Conservation (phyloP, 192 early-diverging fungal genomes). For the Kickxella alabastrina region DNA sequence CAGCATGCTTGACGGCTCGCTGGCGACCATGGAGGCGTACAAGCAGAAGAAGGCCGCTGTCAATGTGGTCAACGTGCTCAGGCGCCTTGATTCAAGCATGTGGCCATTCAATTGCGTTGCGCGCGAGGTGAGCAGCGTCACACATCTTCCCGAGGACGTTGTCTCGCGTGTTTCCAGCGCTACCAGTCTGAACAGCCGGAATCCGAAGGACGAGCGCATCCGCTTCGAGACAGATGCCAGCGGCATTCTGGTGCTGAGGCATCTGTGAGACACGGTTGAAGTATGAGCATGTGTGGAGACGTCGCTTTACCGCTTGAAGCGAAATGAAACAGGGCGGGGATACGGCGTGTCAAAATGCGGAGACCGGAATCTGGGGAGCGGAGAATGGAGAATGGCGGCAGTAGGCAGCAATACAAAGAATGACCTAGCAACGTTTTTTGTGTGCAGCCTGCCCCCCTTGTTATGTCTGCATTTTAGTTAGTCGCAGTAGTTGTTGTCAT, state of each 20-base stretch:
- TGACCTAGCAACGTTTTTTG: background rate
- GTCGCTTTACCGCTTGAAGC: background rate
- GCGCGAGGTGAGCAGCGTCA: conserved; percentile 24
- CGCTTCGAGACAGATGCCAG: conserved; percentile 21
- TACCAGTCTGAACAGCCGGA: conserved; percentile 8
- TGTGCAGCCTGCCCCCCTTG: too few species aligned
- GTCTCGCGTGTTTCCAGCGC: conserved; percentile 31
- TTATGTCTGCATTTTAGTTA: too few species aligned
- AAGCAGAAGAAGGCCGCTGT: conserved; percentile 39
- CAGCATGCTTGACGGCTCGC: conserved; percentile 25
- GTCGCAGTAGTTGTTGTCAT: too few species aligned
- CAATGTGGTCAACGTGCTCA: conserved; percentile 16
- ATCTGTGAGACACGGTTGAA: conserved; percentile 1
- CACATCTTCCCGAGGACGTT: conserved; percentile 25
- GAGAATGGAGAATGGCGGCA: conserved; percentile 5
- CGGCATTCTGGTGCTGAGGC: conserved; percentile 20
- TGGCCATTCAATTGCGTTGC: conserved; percentile 16
- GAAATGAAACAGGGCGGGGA: background rate
- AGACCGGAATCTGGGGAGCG: background rate
- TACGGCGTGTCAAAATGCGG: background rate
- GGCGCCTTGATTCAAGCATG: background rate
- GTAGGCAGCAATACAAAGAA: too few species aligned
- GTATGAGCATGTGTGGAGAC: background rate
- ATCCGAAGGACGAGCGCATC: conserved; percentile 5
- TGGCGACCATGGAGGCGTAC: conserved; percentile 21